Evolutionary conservation across 495 filamentous ascomycete species (phyloP).

Genomic region (Xylaria flabelliformis): DNA sequence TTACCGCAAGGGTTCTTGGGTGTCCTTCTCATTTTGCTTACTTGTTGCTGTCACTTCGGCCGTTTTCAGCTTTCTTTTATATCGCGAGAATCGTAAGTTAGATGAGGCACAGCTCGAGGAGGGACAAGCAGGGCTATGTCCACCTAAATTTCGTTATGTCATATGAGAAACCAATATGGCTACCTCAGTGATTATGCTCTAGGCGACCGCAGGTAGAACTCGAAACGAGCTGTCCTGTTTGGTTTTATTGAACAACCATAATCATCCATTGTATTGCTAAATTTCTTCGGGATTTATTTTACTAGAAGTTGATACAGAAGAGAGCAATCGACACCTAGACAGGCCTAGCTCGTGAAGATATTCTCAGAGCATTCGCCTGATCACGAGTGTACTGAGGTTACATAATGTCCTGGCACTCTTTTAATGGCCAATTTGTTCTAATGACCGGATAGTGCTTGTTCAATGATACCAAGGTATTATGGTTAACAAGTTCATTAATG

Average conservation of each 20-base stretch:
- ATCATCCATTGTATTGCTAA: neutral
- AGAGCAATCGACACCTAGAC: neutral
- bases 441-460: too few species aligned
- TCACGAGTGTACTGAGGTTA: too few species aligned
- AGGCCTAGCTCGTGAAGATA: neutral
- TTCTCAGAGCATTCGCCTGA: neutral
- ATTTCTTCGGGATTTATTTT: neutral
- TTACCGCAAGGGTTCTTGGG: slow-evolving; percentile 36
- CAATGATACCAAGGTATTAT: too few species aligned
- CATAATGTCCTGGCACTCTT: too few species aligned
- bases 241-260: neutral
- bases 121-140: neutral
- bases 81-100: slow-evolving; percentile 30
- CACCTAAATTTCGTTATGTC: slow-evolving; percentile 28
- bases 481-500: too few species aligned
- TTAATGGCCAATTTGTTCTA: too few species aligned
- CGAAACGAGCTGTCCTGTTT: neutral
- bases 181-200: neutral
- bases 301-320: neutral
- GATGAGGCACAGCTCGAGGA: slow-evolving; percentile 17
- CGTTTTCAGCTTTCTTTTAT: slow-evolving; percentile 27
- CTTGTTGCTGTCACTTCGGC: slow-evolving; percentile 27
- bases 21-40: slow-evolving; percentile 32
- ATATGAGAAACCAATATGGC: slow-evolving; percentile 13
- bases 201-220: neutral